Conservation (phyloP, 345 rosid species). For the Cardamine chenopodiifolia region DNA sequence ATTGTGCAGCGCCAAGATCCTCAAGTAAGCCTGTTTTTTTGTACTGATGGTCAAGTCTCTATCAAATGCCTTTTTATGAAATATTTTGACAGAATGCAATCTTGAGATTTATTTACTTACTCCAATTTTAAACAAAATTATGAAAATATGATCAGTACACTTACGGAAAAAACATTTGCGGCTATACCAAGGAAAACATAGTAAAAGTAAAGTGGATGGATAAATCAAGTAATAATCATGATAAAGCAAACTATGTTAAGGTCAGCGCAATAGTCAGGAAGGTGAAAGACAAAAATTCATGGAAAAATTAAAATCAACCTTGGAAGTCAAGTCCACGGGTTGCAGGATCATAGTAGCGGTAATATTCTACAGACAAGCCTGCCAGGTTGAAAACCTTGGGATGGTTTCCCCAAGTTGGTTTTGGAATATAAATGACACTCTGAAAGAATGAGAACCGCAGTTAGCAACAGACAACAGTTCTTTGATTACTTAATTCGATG, state of each 20-base stretch:
- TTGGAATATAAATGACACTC: conserved; percentile 84
- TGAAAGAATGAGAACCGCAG: conserved; percentile 44
- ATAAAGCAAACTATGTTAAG: not conserved
- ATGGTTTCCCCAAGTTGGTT: conserved; percentile 99
- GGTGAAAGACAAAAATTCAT: not conserved
- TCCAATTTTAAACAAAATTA: not conserved
- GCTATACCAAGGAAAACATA: not conserved
- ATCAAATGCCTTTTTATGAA: conserved; percentile 15
- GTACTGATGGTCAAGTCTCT: conserved; percentile 6
- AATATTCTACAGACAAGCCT: conserved; percentile 82
- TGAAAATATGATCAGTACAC: not conserved
- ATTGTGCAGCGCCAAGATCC: conserved; percentile 84
- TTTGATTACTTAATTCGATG: not conserved
- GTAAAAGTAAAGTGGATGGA: not conserved
- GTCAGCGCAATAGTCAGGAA: not conserved
- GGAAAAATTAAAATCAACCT: conserved; percentile 45
- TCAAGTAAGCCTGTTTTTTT: conserved; percentile 64
- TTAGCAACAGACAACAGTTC: conserved; percentile 17
- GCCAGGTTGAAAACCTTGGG: conserved; percentile 80
- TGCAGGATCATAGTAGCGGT: conserved; percentile 90
- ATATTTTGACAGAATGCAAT: not conserved
- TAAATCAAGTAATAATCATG: conserved; percentile 9
- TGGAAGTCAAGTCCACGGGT: conserved; percentile 89
- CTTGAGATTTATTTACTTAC: not conserved
- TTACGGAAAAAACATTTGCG: not conserved